Evolutionary conservation across 2,329 filamentous ascomycete genomes (phyloP).

Genomic region (Sclerotinia minor): DNA sequence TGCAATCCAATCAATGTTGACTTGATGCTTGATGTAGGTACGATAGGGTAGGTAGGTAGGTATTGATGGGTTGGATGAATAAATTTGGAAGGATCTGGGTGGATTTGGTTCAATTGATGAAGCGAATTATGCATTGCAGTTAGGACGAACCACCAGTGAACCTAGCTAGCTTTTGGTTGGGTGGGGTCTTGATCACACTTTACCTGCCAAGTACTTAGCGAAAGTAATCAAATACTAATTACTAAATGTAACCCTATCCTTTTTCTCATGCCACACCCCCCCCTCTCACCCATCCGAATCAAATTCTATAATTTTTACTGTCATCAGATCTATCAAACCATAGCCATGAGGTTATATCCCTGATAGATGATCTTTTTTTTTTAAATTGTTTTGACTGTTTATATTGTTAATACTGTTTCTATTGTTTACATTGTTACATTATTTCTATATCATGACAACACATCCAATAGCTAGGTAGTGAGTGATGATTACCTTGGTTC

Average conservation of each 20-base stretch:
- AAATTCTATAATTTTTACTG: neutral
- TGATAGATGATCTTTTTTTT: neutral
- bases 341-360: neutral
- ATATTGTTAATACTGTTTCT: too few species aligned
- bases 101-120: conserved; percentile 12
- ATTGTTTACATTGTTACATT: neutral
- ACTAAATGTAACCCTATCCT: neutral
- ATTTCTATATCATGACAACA: conserved; percentile 5
- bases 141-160: neutral
- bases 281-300: neutral
- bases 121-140: conserved; percentile 11
- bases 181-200: too few species aligned
- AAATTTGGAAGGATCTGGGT: neutral
- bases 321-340: neutral
- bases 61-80: neutral
- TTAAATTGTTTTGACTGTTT: neutral
- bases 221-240: neutral
- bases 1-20: conserved; percentile 16
- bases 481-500: neutral
- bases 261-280: neutral
- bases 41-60: too few species aligned
- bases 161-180: too few species aligned
- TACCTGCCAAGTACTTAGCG: neutral
- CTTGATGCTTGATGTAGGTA: too few species aligned
- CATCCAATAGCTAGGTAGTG: conserved; percentile 13